These are phyloP conservation scores for Stenocarpella maydis DNA, from an alignment of 2,329 filamentous ascomycete genomes.

Conservation along the genomic window DNA sequence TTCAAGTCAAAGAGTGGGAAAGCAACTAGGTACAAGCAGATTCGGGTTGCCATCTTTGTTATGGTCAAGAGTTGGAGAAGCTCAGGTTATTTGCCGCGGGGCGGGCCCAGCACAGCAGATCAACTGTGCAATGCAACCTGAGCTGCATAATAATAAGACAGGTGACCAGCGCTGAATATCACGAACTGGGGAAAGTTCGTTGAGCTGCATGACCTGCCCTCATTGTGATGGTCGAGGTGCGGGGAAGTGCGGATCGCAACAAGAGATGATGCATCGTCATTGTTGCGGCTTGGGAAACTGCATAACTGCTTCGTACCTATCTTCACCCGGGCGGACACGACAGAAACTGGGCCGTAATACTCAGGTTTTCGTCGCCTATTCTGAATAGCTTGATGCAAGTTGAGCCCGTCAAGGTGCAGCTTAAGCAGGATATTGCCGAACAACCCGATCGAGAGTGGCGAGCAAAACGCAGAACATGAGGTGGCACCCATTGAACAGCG, in stretches of 20 bases:
- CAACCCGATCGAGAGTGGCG: neutral
- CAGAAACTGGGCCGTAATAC: too few species aligned
- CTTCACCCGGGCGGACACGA: too few species aligned
- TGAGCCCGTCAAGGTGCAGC: neutral
- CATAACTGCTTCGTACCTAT: too few species aligned
- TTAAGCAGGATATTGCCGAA: neutral
- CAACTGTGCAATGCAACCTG: constrained; percentile 17
- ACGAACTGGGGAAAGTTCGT: neutral
- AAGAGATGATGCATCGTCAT: constrained; percentile 1
- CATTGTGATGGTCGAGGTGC: neutral
- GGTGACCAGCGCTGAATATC: constrained; percentile 1
- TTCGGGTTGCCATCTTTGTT: too few species aligned
- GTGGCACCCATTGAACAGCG: neutral
- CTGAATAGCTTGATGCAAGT: neutral
- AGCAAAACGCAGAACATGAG: constrained; percentile 1
- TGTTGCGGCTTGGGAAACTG: neutral
- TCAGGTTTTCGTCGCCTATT: too few species aligned
- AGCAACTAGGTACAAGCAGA: too few species aligned
- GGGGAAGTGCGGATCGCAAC: constrained; percentile 11
- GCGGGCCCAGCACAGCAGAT: neutral
- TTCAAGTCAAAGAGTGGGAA: neutral
- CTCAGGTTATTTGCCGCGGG: neutral
- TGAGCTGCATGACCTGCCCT: neutral
- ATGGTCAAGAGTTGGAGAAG: neutral
- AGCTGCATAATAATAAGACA: constrained; percentile 4